Conservation (phyloP, 768 basidiomycete genomes). For the Russula brevipes region DNA sequence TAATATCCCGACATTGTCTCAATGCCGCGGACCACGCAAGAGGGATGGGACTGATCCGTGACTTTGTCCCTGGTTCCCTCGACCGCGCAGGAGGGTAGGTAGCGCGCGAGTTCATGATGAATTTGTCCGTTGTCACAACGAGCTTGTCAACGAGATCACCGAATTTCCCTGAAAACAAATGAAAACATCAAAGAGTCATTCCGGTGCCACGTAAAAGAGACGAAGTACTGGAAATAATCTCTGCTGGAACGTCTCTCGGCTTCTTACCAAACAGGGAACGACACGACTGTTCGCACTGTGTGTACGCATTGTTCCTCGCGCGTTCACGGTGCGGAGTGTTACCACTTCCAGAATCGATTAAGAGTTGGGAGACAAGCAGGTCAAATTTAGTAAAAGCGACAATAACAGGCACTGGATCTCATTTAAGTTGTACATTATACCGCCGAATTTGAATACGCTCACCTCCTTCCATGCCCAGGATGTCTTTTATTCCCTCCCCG, state of each 20-base stretch:
- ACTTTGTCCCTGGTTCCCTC: not conserved
- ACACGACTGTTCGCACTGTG: not conserved
- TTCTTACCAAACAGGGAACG: not conserved
- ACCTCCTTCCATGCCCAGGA: not conserved
- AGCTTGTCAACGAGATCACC: not conserved
- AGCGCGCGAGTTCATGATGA: not conserved
- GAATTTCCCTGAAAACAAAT: not conserved
- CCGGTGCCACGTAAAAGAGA: not conserved
- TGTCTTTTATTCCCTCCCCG: not conserved
- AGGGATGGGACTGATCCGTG: not conserved
- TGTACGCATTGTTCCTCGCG: not conserved
- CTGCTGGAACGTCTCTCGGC: slow-evolving; percentile 1
- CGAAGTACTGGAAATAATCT: slow-evolving; percentile 5
- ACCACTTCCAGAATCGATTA: not conserved
- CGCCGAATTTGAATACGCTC: not conserved
- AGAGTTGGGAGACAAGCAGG: not conserved
- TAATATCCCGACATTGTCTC: not conserved
- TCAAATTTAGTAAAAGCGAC: slow-evolving; percentile 10
- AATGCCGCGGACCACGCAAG: slow-evolving; percentile 5
- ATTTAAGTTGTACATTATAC: not conserved
- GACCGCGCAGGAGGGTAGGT: not conserved
- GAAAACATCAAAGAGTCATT: not conserved
- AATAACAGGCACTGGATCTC: not conserved
- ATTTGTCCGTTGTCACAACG: not conserved
- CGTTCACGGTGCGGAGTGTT: not conserved